Evolutionary conservation across 2,329 filamentous ascomycete species (phyloP), one percentile per base, ranked within the genome.

Genomic region (Cladophialophora immunda): DNA sequence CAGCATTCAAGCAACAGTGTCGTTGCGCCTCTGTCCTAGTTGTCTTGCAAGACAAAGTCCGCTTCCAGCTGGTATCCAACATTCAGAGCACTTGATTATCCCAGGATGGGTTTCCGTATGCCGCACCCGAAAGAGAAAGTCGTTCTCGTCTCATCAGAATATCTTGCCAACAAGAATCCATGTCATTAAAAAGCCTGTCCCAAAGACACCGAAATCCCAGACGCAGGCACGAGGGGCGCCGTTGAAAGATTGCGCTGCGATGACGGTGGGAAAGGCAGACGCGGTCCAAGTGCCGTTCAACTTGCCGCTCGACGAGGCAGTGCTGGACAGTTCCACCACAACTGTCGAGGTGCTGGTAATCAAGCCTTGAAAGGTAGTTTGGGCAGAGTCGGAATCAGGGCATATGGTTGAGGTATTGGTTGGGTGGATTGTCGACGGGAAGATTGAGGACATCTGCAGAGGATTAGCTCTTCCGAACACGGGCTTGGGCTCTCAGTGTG

Each of bases 261-360:
- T 15, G 22, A 32, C 19, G 9, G 38, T 59, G 3, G 57, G 41
- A 6, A 22, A 15, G 8, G 38, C 6, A 30, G 27, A 8, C 6
- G 3, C 45, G 13, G 45, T 50, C 45, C 45, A 50, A 13, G 57
- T 47, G 7, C 36, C n/a, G 38, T 27, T 34, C 19, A 19, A 4
- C 6, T n/a, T 34, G 36, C 7, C 19, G 27, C 36, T 30, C 8
- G 57, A 30, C 17, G 57, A 19, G n/a, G 25, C 9, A 25, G 30
- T 30, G 38, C 27, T 47, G 25, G 57, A 22, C 13, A 59, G n/a
- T n/a, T 59, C 57, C 22, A 59, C 57, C 17, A 59, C 27, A 13
- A 59, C 57, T 6, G 57, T 59, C 2, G 57, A 59, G 7, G 45
- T 45, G 29, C 57, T 59, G 7, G 57, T 59, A 13, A 45, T 19